Percentiles rank a stretch among this genome's conserved stretches.
Evolutionary conservation across 2,329 filamentous ascomycete species (phyloP).

Genomic region (Neobulgaria alba): DNA sequence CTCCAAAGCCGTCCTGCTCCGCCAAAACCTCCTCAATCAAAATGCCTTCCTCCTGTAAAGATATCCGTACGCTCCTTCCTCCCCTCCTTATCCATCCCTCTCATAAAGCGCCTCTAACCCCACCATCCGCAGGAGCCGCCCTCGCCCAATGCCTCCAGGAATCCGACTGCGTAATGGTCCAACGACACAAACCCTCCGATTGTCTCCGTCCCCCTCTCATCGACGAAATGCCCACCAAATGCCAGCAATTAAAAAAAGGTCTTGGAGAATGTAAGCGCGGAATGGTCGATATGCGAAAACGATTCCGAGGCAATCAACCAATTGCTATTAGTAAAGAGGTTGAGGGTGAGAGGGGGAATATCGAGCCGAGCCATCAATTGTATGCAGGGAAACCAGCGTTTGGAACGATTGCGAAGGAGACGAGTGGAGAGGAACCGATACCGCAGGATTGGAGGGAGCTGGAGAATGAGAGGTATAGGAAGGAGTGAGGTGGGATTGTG

Average conservation of each 20-base stretch:
- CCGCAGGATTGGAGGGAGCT: constrained; percentile 54
- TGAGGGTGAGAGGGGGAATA: constrained; percentile 50
- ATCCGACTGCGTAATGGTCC: constrained; percentile 91
- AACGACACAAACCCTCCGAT: constrained; percentile 78
- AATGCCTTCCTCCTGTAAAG: constrained; percentile 96
- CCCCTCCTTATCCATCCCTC: constrained; percentile 1
- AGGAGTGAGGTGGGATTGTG: constrained; percentile 19
- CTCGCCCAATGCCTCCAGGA: constrained; percentile 92
- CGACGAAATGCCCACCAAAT: constrained; percentile 75
- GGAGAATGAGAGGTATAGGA: constrained; percentile 53
- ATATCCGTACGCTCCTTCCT: constrained; percentile 63
- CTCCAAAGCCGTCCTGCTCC: too few relatives aligned
- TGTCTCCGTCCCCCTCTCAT: constrained; percentile 78
- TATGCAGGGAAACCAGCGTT: constrained; percentile 73
- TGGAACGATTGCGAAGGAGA: constrained; percentile 52
- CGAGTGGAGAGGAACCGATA: constrained; percentile 57
- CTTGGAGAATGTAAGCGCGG: constrained; percentile 94
- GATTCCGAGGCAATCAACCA: constrained; percentile 89
- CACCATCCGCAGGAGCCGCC: constrained; percentile 69
- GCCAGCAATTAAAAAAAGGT: constrained; percentile 86
- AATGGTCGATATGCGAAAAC: constrained; percentile 97
- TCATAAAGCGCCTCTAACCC: constrained; percentile 4
- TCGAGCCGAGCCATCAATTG: constrained; percentile 50
- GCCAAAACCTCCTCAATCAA: background rate
- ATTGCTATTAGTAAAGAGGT: constrained; percentile 56